Evolutionary conservation across 257 asterid genomes (phyloP).

Genomic region (Coffea canephora): DNA sequence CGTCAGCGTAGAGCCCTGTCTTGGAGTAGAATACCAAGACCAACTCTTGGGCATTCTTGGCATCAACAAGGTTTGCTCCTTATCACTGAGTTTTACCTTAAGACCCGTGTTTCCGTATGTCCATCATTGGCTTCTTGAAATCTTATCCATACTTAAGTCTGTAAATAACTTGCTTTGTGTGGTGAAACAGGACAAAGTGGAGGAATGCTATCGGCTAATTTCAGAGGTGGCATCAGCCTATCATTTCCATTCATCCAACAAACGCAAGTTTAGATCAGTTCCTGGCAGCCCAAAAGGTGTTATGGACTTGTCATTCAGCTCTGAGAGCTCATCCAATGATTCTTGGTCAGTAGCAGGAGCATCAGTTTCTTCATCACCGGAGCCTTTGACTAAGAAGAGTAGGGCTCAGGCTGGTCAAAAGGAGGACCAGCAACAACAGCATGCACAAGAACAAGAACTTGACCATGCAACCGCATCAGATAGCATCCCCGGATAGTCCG

Average conservation of each 20-base stretch:
- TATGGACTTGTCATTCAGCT: slow-evolving; percentile 57
- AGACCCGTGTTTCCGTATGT: not conserved
- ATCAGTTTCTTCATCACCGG: slow-evolving; percentile 70
- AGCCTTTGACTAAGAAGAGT: slow-evolving; percentile 57
- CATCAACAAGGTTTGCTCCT: slow-evolving; percentile 51
- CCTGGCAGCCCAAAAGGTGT: slow-evolving; percentile 83
- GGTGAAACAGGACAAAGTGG: slow-evolving; percentile 59
- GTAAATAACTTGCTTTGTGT: not conserved
- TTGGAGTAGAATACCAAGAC: slow-evolving; percentile 50
- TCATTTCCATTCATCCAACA: slow-evolving; percentile 34
- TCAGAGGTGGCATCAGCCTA: slow-evolving; percentile 47
- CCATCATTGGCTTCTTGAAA: not conserved
- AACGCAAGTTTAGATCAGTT: slow-evolving; percentile 49
- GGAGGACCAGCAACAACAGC: not conserved
- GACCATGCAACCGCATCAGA: slow-evolving; percentile 9
- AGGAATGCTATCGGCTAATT: slow-evolving; percentile 52
- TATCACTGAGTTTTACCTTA: too few species aligned
- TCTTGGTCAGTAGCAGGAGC: slow-evolving; percentile 42
- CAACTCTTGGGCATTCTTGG: slow-evolving; percentile 65
- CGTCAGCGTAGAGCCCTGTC: slow-evolving; percentile 49
- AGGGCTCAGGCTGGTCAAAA: slow-evolving; percentile 15
- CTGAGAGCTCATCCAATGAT: slow-evolving; percentile 40
- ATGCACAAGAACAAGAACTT: not conserved
- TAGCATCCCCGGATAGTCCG: not conserved
- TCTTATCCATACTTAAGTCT: not conserved